These are phyloP conservation scores for Colletotrichum eremochloae DNA, from an alignment of 2,329 filamentous ascomycete genomes.

Conservation along the genomic window DNA sequence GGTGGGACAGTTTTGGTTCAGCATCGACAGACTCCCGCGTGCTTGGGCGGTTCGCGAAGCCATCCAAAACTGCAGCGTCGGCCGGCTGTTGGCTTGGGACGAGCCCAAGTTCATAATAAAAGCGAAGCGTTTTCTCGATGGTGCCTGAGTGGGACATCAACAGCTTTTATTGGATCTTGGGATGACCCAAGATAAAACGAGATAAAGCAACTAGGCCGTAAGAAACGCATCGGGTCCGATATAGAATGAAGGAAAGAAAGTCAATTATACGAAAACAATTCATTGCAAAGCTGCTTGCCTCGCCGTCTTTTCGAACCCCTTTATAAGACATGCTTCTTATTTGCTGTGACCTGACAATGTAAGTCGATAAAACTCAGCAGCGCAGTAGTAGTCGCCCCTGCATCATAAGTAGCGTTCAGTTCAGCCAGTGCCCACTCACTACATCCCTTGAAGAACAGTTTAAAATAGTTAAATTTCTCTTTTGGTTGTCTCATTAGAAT, in stretches of 20 bases:
- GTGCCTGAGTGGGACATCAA: slow-evolving; percentile 43
- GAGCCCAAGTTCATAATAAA: slow-evolving; percentile 50
- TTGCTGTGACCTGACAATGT: not conserved
- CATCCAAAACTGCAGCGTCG: slow-evolving; percentile 48
- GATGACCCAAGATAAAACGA: not conserved
- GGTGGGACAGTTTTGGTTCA: slow-evolving; percentile 26
- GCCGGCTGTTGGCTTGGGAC: slow-evolving; percentile 50
- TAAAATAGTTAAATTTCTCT: slow-evolving; percentile 34
- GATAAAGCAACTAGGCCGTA: not conserved
- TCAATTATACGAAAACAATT: not conserved
- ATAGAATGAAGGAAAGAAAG: not conserved
- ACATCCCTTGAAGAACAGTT: not conserved
- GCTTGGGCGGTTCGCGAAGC: slow-evolving; percentile 47
- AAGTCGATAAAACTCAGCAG: not conserved
- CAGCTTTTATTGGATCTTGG: too few relatives aligned
- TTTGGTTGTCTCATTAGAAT: slow-evolving; percentile 41
- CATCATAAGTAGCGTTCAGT: not conserved
- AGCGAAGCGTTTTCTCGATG: slow-evolving; percentile 46
- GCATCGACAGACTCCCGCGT: slow-evolving; percentile 45
- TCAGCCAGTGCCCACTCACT: not conserved
- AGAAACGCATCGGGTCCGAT: not conserved
- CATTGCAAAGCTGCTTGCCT: not conserved
- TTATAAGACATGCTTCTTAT: not conserved
- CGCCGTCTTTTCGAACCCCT: not conserved
- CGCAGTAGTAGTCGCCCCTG: not conserved